Base-by-base conservation (phyloP, 176 grass and related monocot species). In the Ananas comosus region DNA sequence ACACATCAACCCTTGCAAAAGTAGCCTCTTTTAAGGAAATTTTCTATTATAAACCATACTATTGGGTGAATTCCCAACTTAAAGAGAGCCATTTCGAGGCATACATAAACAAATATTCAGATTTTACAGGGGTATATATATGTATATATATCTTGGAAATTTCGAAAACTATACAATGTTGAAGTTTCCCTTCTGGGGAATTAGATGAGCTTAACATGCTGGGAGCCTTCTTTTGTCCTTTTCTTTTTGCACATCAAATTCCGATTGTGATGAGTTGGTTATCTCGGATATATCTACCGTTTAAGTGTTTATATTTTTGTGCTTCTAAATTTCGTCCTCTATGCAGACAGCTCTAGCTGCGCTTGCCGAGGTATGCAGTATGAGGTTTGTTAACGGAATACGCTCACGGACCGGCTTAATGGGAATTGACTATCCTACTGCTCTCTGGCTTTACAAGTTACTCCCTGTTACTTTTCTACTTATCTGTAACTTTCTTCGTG, bases 361-460 rank as follows among this genome's bases (percentile, higher is more conserved):
- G 53, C 89, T 97, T 69, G 89, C 86, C 67, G 93, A 92, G 65
- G 72, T 97, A 65, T 87, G 79, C 72, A 90, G 93, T 83, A 90
- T 97, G 93, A 83, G 89, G 16, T 97, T 92, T 85, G 86, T 97
- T 18, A 91, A 97, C 70, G 93, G 93, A 79, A 54, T 92, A 65
- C 63, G 79, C 75, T 75, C 86, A 17, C 76, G 80, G 14, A 92
- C 84, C 71, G 93, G 89, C 64, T 82, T 97, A 79, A 86, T 97
- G 78, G 93, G 93, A 80, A 90, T 97, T 70, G 84, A 97, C 64
- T 97, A 92, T 75, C 86, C 89, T 83, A 97, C 89, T 73, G 88
- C 86, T 48, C 49, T 48, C 69, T 96, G 92, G 88, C 86, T 96
- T 82, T 91, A 82, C 68, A 92, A 71, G 92, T 84, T 72, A 80